Base-by-base conservation (phyloP, 257 asterid genomes). In the Galeopsis tetrahit region DNA sequence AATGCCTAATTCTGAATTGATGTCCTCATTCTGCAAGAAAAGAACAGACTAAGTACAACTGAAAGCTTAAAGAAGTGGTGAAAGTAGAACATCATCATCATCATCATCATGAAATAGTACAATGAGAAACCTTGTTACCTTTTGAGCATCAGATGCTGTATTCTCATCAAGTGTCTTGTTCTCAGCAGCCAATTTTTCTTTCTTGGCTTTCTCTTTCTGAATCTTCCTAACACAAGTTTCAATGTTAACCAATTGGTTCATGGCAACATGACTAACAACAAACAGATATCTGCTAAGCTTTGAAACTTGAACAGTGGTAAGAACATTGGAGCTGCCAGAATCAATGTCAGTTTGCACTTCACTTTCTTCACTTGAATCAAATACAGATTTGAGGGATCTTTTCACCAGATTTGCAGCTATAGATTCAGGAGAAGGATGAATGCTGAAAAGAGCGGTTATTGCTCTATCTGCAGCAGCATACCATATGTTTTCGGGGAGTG, bases 401-500 rank as follows among this genome's bases (percentile, higher is more conserved):
- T 88, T 91, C 79, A 94, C 90, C 78, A 94, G 75, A 79, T 77
- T 82, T 10, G 85, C 86, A 11, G 93, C 97, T 78, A 88, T 75
- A 66, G 75, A 80, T 81, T 89, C 99, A 53, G 99, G 99, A 74
- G 95, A 81, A 32, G 96, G 98, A 81, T 94, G 96, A 78, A 94
- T 88, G 57, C 76, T 74, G 75, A 88, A 94, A 64, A 94, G 79
- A 73, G 99, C 79, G 75, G 89, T 79, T 78, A 94, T 83, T 56
- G 97, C 99, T 87, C 80, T 79, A 78, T 94, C 98, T 55, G 93
- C 88, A 72, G 98, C 96, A 72, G 93, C 88, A 80, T 89, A 94
- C 99, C 99, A 94, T 69, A 85, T 87, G 70, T 75, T 79, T 73
- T 94, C 93, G 48, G 97, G 95, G 69, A 94, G 89, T 63, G 86